Evolutionary conservation across 2,329 filamentous ascomycete genomes (phyloP), one percentile per base, ranked within the genome.

Genomic region (Trichoderma citrinoviride): DNA sequence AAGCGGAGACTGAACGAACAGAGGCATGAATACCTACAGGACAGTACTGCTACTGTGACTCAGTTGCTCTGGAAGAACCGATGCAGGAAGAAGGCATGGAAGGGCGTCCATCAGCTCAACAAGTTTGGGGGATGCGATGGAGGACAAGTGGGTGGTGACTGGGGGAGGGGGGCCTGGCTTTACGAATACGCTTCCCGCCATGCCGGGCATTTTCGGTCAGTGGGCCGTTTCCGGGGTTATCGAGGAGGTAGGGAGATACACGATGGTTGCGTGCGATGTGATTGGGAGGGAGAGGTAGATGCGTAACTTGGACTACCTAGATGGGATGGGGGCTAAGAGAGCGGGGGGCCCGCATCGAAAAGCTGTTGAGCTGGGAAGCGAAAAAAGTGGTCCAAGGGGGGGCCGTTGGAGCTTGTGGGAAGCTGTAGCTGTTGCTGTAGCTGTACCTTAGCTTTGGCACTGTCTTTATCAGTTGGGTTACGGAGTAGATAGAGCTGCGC

Each of bases 141-240:
- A n/a, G n/a, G 25, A 44, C 46, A 61, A 29, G 29, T 61, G 46
- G 29, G 29, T 1, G 10, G 29, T 33, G 10, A 33, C 29, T 33
- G 29, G 29, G 29, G 29, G 29, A 8, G 29, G 29, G 57, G 57
- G 43, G 21, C 57, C 29, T 44, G 25, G 17, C 12, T 52, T 61
- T 62, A 62, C 58, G 58, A 62, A 62, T 62, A 62, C 58, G 58
- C 58, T 53, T 10, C 58, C 58, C 58, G 49, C 19, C 41, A 19
- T 44, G 21, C 58, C 58, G 58, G 58, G 37, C 58, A 37, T 37
- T n/a, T n/a, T 37, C 33, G 33, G 33, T 37, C 33, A 37, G 47
- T 61, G 50, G 47, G 37, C 46, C 47, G 58, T 52, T 61, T 61
- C 58, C 58, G 58, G 58, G 10, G 41, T 19, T 19, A 12, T n/a